Evolutionary conservation across 306 rosid species (phyloP), one percentile per base, ranked within the genome.

Genomic region (Abrus pulchellus): DNA sequence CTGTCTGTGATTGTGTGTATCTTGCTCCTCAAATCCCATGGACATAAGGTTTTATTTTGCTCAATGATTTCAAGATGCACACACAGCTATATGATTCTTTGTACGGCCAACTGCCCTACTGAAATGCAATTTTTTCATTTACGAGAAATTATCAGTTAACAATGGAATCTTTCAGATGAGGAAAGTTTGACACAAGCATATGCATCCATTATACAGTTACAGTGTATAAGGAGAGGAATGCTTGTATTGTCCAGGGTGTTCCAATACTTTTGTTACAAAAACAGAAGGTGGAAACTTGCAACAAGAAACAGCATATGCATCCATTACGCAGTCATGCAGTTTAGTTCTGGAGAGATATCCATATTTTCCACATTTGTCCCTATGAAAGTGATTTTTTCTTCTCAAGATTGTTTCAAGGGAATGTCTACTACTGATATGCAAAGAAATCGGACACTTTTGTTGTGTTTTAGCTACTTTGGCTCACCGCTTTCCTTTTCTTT

Each of bases 1-100:
- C 47, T 8, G 9, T 66, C 41, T 66, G 53, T 12, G 7, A 13
- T 30, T 55, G 2, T 29, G 32, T 3, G n/a, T 4, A 7, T 14
- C 13, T 14, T 40, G 33, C 40, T 69, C 66, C 41, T 76, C 53
- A 76, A 52, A 69, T 43, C 65, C 54, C 32, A 76, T 0, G 3
- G 33, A 64, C 30, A 65, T 14, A n/a, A 5, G 28, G 7, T 65
- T 41, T 45, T 68, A 29, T 68, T 45, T 68, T 68, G 28, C 54
- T 11, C 9, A 68, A 30, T 10, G 36, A 45, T 10, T 29, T 11
- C 40, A 43, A 68, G 56, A 44, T 27, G 41, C 60, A 61, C n/a
- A 61, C 56, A 59, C 9, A 64, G 11, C 30, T 43, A 34, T 29
- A 2, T 30, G 77, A 67, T 54, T 54, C 33, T 67, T 66, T 57